phyloP scores from a whole-genome alignment of 2,329 filamentous ascomycete genomes.

The Aspergillus phoenicis region DNA sequence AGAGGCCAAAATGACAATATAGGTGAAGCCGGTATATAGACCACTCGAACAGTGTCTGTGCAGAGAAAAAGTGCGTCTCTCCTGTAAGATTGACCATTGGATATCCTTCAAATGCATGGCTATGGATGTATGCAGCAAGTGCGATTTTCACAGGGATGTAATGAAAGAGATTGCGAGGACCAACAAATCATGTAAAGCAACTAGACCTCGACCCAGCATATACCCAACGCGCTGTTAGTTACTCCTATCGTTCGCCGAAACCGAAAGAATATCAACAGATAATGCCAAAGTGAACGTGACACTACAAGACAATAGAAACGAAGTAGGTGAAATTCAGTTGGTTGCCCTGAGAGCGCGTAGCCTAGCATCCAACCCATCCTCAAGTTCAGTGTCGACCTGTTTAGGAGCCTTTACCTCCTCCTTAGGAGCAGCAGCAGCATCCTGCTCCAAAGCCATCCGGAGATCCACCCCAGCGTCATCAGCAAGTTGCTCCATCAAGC shows the following conservation, averaged over 20 bases:
- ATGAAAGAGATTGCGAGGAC: background rate
- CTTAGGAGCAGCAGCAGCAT: constrained; percentile 40
- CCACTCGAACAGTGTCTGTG: background rate
- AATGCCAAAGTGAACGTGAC: background rate
- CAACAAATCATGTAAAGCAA: background rate
- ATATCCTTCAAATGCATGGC: background rate
- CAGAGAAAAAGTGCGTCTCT: background rate
- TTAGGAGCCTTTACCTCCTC: constrained; percentile 46
- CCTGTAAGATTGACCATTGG: background rate
- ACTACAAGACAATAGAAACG: background rate
- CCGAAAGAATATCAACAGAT: background rate
- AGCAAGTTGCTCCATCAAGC: constrained; percentile 48
- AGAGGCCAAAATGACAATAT: background rate
- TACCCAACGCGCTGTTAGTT: background rate
- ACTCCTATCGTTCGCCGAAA: background rate
- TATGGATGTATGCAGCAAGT: background rate
- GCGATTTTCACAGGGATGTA: background rate
- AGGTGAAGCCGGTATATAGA: background rate
- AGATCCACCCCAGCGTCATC: constrained; percentile 49
- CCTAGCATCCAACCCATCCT: constrained; percentile 46
- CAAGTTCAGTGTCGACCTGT: constrained; percentile 40
- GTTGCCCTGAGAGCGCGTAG: constrained; percentile 44
- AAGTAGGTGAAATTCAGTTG: constrained; percentile 24
- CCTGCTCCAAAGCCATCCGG: constrained; percentile 43
- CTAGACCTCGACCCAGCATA: background rate